These are phyloP conservation scores for Paxillus involutus DNA, from an alignment of 768 basidiomycete species.

Conservation along the genomic window DNA sequence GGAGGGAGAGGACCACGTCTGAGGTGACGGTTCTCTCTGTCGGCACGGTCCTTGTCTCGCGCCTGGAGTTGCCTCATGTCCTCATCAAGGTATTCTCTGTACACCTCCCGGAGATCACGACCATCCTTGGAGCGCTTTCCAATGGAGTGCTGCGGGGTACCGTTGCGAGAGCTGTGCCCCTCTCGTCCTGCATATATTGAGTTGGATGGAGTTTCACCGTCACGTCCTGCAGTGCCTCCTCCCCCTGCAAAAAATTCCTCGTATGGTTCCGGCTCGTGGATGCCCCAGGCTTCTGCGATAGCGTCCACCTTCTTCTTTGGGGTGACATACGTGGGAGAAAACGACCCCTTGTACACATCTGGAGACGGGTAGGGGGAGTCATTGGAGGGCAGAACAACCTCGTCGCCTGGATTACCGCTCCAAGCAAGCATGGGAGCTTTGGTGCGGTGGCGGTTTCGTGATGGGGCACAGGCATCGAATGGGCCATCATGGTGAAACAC, in stretches of 20 bases:
- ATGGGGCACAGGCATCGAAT: slow-evolving; percentile 89
- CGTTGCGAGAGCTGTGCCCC: slow-evolving; percentile 36
- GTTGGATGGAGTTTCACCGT: slow-evolving; percentile 59
- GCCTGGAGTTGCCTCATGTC: slow-evolving; percentile 24
- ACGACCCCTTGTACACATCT: slow-evolving; percentile 39
- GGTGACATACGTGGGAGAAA: slow-evolving; percentile 52
- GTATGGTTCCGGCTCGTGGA: slow-evolving; percentile 88
- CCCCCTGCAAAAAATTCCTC: slow-evolving; percentile 89
- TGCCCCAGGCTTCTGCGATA: slow-evolving; percentile 91
- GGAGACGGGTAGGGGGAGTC: slow-evolving; percentile 53
- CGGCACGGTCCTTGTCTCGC: slow-evolving; percentile 36
- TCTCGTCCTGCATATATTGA: slow-evolving; percentile 72
- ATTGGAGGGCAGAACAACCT: slow-evolving; percentile 38
- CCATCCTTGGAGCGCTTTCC: slow-evolving; percentile 45
- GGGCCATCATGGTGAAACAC: slow-evolving; percentile 94
- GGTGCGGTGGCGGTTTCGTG: slow-evolving; percentile 77
- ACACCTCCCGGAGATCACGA: slow-evolving; percentile 49
- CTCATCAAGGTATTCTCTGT: slow-evolving; percentile 46
- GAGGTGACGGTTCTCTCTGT: slow-evolving; percentile 30
- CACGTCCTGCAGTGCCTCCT: slow-evolving; percentile 50
- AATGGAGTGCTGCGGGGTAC: slow-evolving; percentile 36
- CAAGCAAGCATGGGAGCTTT: slow-evolving; percentile 86
- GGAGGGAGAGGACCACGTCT: slow-evolving; percentile 67
- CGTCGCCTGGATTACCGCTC: slow-evolving; percentile 43
- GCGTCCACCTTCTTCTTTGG: slow-evolving; percentile 86